phyloP scores from a whole-genome alignment of 768 basidiomycete genomes.

The Pleurotus citrinopileatus region DNA sequence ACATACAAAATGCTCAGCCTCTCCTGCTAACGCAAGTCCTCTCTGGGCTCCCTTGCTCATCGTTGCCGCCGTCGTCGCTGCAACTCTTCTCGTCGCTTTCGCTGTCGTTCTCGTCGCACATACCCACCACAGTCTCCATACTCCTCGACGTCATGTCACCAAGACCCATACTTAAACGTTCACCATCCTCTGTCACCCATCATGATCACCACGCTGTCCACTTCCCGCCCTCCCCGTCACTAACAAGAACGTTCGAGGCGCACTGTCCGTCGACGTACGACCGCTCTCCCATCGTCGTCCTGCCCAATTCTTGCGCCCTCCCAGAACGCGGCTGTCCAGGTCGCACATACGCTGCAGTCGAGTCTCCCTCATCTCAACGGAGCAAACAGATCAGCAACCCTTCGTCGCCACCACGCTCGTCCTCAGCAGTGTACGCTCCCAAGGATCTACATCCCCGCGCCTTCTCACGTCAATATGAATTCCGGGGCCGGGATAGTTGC shows the following conservation, averaged over 20 bases:
- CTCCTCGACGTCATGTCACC: slow-evolving; percentile 39
- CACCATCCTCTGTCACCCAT: slow-evolving; percentile 25
- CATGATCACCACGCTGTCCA: slow-evolving; percentile 37
- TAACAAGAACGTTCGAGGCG: slow-evolving; percentile 46
- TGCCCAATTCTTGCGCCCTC: slow-evolving; percentile 70
- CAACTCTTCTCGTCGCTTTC: not conserved
- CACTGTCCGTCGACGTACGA: slow-evolving; percentile 69
- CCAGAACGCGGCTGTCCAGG: slow-evolving; percentile 79
- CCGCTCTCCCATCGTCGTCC: slow-evolving; percentile 74
- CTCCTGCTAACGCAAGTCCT: slow-evolving; percentile 16
- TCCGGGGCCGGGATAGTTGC: slow-evolving; percentile 7
- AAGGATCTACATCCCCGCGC: slow-evolving; percentile 47
- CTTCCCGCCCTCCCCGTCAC: slow-evolving; percentile 51
- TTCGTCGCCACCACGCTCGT: slow-evolving; percentile 13
- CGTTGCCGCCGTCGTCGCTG: not conserved
- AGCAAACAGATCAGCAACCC: no score
- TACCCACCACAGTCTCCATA: no score
- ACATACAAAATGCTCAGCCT: slow-evolving; percentile 13
- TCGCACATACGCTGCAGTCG: slow-evolving; percentile 58
- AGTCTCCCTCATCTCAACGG: slow-evolving; percentile 15
- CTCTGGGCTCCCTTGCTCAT: not conserved
- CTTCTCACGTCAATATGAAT: slow-evolving; percentile 19
- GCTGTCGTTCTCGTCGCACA: not conserved
- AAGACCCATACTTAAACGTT: slow-evolving; percentile 59
- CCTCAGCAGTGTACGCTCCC: slow-evolving; percentile 23